Conservation (phyloP, 805 yeast genomes). For the Wickerhamiella hasegawae region DNA sequence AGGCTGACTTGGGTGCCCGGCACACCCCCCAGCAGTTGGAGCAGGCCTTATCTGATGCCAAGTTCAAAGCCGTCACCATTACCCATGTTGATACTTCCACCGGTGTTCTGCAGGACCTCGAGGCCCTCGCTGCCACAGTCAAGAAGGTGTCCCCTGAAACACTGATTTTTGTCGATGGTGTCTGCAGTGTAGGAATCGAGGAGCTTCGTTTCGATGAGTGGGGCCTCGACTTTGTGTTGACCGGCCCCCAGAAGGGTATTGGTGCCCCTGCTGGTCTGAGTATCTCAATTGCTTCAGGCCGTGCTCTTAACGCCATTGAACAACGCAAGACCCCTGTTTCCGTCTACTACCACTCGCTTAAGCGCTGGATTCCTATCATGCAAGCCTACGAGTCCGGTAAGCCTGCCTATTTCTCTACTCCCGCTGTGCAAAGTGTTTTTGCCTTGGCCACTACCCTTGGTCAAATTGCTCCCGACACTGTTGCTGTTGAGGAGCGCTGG, state of each 20-base stretch:
- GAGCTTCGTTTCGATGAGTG: conserved; percentile 70
- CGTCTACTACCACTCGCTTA: conserved; percentile 52
- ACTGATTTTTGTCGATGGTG: conserved; percentile 79
- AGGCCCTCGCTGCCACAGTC: conserved; percentile 43
- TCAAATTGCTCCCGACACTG: conserved; percentile 33
- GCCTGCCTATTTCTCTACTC: conserved; percentile 87
- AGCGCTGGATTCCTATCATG: conserved; percentile 83
- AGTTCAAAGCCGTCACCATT: conserved; percentile 58
- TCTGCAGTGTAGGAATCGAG: conserved; percentile 88
- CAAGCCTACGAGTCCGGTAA: conserved; percentile 66
- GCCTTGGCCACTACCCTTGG: conserved; percentile 64
- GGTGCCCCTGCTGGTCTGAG: conserved; percentile 91
- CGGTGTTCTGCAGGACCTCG: conserved; percentile 69
- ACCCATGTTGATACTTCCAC: conserved; percentile 97
- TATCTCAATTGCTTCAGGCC: conserved; percentile 53
- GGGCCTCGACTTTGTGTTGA: conserved; percentile 76
- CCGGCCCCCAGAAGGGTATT: conserved; percentile 91
- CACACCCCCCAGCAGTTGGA: conserved; percentile 44
- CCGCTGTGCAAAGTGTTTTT: conserved; percentile 76
- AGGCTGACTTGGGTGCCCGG: conserved; percentile 58
- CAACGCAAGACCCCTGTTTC: conserved; percentile 28
- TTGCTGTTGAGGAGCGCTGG: conserved; percentile 42
- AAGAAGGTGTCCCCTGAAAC: conserved; percentile 60
- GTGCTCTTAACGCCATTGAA: conserved; percentile 56
- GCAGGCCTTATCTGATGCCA: conserved; percentile 32